Evolutionary conservation across 495 filamentous ascomycete species (phyloP).

Genomic region (Penicillium paxilli): DNA sequence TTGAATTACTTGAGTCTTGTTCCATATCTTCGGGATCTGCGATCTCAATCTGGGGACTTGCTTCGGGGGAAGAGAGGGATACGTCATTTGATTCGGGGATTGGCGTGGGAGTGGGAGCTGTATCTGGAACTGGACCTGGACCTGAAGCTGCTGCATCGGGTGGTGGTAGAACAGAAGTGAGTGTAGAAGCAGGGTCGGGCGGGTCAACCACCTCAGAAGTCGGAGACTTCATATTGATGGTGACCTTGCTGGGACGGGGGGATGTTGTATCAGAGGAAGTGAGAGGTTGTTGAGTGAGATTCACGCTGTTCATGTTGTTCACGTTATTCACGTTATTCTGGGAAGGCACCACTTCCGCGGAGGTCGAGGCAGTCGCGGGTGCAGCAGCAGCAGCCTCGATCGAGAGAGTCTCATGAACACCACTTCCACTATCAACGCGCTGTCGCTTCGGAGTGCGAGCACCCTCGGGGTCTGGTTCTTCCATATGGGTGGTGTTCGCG

Average conservation of each 20-base stretch:
- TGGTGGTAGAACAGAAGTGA: not conserved
- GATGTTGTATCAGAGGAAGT: not conserved
- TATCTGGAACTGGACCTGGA: slow-evolving; percentile 12
- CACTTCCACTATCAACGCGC: slow-evolving; percentile 59
- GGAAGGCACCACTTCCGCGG: slow-evolving; percentile 30
- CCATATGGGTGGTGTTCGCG: slow-evolving; percentile 55
- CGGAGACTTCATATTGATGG: slow-evolving; percentile 56
- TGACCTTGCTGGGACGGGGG: slow-evolving; percentile 49
- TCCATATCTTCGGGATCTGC: slow-evolving; percentile 57
- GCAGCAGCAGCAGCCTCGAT: slow-evolving; percentile 30
- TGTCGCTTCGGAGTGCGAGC: slow-evolving; percentile 62
- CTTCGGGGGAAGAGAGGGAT: slow-evolving; percentile 45
- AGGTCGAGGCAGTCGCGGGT: slow-evolving; percentile 13
- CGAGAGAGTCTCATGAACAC: slow-evolving; percentile 45
- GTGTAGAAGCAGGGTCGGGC: slow-evolving; percentile 8
- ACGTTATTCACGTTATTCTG: too few species aligned
- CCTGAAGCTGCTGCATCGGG: too few species aligned
- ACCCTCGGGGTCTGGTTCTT: slow-evolving; percentile 53
- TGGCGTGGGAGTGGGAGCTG: slow-evolving; percentile 18
- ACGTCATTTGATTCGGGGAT: slow-evolving; percentile 18
- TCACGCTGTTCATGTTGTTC: too few species aligned
- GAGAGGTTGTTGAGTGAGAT: slow-evolving; percentile 32
- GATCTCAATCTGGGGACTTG: slow-evolving; percentile 55
- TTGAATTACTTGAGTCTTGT: slow-evolving; percentile 44
- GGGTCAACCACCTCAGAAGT: slow-evolving; percentile 17